Conservation (phyloP, 2,329 filamentous ascomycete species). For the Polychaeton citri region DNA sequence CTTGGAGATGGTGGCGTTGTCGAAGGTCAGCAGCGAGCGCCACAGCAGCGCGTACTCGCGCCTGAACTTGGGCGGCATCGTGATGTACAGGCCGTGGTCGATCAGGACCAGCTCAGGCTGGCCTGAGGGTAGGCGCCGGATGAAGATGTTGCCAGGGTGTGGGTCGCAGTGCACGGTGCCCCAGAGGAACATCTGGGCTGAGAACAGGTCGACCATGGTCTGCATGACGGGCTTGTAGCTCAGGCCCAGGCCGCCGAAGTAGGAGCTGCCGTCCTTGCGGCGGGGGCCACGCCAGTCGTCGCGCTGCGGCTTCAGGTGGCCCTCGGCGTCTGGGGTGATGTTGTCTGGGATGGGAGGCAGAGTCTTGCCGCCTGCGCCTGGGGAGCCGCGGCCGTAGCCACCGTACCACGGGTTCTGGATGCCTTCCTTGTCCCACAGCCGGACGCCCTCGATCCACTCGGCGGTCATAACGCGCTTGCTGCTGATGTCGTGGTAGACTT, state of each 20-base stretch:
- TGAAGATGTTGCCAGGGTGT: constrained; percentile 94
- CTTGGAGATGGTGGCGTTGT: constrained; percentile 63
- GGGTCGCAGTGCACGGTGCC: constrained; percentile 92
- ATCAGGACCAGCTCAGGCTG: constrained; percentile 84
- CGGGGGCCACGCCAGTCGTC: constrained; percentile 61
- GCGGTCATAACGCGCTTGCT: constrained; percentile 79
- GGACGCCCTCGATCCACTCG: constrained; percentile 93
- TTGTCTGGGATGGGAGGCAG: constrained; percentile 37
- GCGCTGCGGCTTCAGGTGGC: constrained; percentile 63
- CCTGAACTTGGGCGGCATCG: constrained; percentile 71
- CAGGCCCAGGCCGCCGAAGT: constrained; percentile 72
- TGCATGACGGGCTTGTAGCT: constrained; percentile 81
- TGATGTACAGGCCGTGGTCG: constrained; percentile 92
- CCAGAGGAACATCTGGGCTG: constrained; percentile 97
- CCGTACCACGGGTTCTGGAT: constrained; percentile 69
- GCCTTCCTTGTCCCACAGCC: constrained; percentile 80
- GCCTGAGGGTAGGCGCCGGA: constrained; percentile 72
- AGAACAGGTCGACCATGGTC: constrained; percentile 91
- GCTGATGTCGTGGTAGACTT: constrained; percentile 69
- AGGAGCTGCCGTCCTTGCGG: constrained; percentile 29
- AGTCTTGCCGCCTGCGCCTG: constrained; percentile 57
- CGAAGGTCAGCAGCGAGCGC: constrained; percentile 87
- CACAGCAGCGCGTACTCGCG: constrained; percentile 82
- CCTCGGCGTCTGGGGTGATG: constrained; percentile 34
- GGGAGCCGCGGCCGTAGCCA: constrained; percentile 60